Base-by-base conservation (phyloP, 164 flowering plant species). In the Macadamia integrifolia region DNA sequence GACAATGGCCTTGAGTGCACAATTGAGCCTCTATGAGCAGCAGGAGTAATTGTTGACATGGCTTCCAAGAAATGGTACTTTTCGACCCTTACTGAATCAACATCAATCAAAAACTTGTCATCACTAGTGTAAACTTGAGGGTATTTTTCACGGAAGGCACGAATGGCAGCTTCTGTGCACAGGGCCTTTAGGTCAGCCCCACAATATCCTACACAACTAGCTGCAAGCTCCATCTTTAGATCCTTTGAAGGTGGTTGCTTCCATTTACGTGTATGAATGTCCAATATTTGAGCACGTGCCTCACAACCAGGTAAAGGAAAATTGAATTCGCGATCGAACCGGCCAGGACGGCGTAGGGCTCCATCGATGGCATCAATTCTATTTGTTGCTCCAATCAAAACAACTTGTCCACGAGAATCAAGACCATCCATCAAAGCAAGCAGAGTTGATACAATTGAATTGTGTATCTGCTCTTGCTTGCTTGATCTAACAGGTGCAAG, bases 391-490 rank as follows among this genome's bases (percentile, higher is more conserved):
- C 99, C 99, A 82, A 95, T 92, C 70, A 95, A 77, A 72, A 95
- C 96, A 60, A 95, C 99, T 79, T 95, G 99, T 65, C 99, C 99
- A 43, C 99, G 91, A 67, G 99, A 95, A 83, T 95, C 99, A 67
- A 95, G 97, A 63, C 99, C 99, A 79, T 95, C 99, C 99, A 95
- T 95, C 75, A 95, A 75, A 63, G 99, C 99, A 66, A 95, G 93
- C 74, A 95, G 79, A 69, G 99, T 95, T 60, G 99, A 95, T 52
- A 95, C 98, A 65, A 95, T 95, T 11, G 99, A 95, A 80, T 95
- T 95, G 75, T 95, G 99, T 68, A 95, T 95, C 76, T 95, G 99
- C 78, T 95, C 99, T 78, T 95, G 99, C 73, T 95, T 95, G 81
- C 99, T 95, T 64, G 98, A 92, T 74, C 99, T 86, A 55, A 95